Percentiles rank a stretch among this genome's conserved stretches.
phyloP scores from a whole-genome alignment of 305 asterid species.

The Lippia alba region DNA sequence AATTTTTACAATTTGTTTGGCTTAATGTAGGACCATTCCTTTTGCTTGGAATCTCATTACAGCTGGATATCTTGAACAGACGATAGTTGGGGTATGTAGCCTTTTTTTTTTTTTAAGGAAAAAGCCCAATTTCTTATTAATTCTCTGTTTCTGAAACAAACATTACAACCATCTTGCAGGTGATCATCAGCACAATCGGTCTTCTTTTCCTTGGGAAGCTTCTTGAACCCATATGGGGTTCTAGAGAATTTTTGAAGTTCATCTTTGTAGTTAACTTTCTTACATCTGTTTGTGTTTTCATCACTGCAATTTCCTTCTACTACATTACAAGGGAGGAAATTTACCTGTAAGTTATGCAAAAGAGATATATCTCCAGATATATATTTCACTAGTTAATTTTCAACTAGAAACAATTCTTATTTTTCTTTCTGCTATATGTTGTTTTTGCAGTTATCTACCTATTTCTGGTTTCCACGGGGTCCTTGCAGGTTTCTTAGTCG shows the following conservation, averaged over 20 bases:
- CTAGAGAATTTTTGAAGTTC: constrained; percentile 87
- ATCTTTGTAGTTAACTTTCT: constrained; percentile 84
- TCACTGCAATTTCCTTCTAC: constrained; percentile 80
- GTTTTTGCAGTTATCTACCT: constrained; percentile 72
- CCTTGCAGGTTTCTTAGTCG: constrained; percentile 86
- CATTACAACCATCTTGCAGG: constrained; percentile 50
- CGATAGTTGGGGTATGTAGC: constrained; percentile 76
- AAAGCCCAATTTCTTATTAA: constrained; percentile 17
- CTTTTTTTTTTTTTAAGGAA: constrained; percentile 17
- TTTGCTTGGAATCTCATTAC: constrained; percentile 97
- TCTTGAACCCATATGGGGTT: constrained; percentile 98
- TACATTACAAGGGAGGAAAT: constrained; percentile 73
- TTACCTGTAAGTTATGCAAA: constrained; percentile 77
- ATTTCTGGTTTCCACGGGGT: constrained; percentile 95
- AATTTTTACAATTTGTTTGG: constrained; percentile 27
- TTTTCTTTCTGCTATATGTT: constrained; percentile 21
- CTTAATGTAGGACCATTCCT: constrained; percentile 81
- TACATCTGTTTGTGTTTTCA: constrained; percentile 77
- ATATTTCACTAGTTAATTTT: constrained; percentile 9
- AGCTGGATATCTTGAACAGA: constrained; percentile 87
- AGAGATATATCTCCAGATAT: not conserved
- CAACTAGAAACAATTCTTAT: constrained; percentile 24
- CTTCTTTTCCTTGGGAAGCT: constrained; percentile 87
- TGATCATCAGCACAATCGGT: constrained; percentile 72
- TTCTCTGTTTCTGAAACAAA: constrained; percentile 3